A percentile compares a stretch with the other conserved stretches of the same genome.
Conservation (phyloP, 192 early-diverging fungal genomes). For the Linnemannia exigua region DNA sequence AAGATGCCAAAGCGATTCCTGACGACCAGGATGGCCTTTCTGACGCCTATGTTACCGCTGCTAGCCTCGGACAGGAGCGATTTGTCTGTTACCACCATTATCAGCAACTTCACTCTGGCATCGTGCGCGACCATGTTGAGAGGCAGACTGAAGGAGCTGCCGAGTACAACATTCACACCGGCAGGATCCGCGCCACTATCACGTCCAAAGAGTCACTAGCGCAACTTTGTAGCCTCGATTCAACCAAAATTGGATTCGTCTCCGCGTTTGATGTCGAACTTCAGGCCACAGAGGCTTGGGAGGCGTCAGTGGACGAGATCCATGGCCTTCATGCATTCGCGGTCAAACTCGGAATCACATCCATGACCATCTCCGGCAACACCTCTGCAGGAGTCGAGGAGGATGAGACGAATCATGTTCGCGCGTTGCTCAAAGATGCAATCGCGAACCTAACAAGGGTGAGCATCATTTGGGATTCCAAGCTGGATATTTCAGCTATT, state of each 20-base stretch:
- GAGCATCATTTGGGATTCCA: background rate
- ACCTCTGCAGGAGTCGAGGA: background rate
- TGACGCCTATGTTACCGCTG: background rate
- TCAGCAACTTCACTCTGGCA: background rate
- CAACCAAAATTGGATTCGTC: background rate
- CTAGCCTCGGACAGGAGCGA: background rate
- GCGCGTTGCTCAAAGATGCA: background rate
- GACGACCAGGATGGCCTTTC: background rate
- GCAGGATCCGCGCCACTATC: background rate
- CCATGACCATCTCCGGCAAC: background rate
- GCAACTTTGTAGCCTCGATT: background rate
- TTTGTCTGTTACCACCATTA: background rate
- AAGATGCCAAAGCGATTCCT: background rate
- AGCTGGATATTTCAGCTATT: background rate
- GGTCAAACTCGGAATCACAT: background rate
- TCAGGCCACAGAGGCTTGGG: background rate
- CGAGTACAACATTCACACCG: background rate
- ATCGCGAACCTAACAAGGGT: background rate
- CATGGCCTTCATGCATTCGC: background rate
- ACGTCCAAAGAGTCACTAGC: background rate
- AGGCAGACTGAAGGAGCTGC: background rate
- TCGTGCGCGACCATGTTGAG: background rate
- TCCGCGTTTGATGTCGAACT: background rate
- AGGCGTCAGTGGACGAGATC: background rate
- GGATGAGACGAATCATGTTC: background rate